phyloP scores from a whole-genome alignment of 2,329 filamentous ascomycete genomes.

The Macrophomina phaseolina region DNA sequence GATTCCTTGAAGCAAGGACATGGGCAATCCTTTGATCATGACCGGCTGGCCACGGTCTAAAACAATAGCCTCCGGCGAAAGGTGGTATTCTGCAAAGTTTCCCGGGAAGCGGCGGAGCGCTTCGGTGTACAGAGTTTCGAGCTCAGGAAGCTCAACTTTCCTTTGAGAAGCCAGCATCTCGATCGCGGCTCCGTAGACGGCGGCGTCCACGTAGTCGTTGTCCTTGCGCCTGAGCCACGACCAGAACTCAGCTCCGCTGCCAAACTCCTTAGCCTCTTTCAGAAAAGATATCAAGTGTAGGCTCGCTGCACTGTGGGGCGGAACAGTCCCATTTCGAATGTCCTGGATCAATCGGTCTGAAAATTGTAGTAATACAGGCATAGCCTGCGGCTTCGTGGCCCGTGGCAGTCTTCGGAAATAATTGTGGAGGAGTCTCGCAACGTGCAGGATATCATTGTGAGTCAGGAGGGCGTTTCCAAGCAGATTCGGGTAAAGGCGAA shows the following conservation, averaged over 20 bases:
- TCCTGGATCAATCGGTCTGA: constrained; percentile 36
- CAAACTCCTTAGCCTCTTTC: constrained; percentile 51
- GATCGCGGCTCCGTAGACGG: constrained; percentile 57
- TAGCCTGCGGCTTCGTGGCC: background rate
- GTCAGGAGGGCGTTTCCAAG: background rate
- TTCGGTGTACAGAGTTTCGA: constrained; percentile 53
- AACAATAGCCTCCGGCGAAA: constrained; percentile 54
- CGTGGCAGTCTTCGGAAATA: background rate
- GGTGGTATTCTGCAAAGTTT: constrained; percentile 53
- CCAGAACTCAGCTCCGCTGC: constrained; percentile 52
- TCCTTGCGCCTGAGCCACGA: constrained; percentile 52
- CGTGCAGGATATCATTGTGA: constrained; percentile 8
- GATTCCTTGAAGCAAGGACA: constrained; percentile 55
- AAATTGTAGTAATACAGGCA: constrained; percentile 1
- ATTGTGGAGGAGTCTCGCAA: constrained; percentile 6
- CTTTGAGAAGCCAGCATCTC: constrained; percentile 54
- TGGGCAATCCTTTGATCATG: constrained; percentile 45
- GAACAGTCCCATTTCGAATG: constrained; percentile 42
- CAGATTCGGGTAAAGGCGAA: constrained; percentile 3
- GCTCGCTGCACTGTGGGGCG: constrained; percentile 46
- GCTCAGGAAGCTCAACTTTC: constrained; percentile 42
- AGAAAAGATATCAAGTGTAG: constrained; percentile 55
- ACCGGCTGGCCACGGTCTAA: constrained; percentile 47
- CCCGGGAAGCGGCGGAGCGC: constrained; percentile 56
- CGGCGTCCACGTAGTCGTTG: constrained; percentile 47